Evolutionary conservation across 805 yeast genomes (phyloP), one percentile per base, ranked within the genome.

Genomic region (Starmerella vitae): DNA sequence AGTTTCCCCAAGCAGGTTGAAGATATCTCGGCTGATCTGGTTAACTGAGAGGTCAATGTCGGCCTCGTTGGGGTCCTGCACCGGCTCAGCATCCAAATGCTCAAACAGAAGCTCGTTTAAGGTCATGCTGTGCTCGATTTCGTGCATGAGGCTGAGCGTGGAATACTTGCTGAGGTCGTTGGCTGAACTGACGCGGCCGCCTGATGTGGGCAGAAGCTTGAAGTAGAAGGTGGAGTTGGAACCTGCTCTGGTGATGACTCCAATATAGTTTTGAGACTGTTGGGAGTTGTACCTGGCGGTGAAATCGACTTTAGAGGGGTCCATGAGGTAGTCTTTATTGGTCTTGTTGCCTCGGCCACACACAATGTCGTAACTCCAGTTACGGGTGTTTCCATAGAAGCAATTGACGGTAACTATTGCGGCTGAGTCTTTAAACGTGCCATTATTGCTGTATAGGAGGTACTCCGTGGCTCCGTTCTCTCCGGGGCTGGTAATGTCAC

Each of bases 11-110:
- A 34, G n/a, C 5, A 34, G 32, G 25, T 34, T 30, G 36, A 36
- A 36, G 20, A 36, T 21, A 4, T 28, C 34, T n/a, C 8, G 9
- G 15, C 12, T 22, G 15, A 36, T 17, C 15, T 18, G 19, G 4
- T 36, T 17, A 9, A 30, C 5, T 21, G 14, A 25, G 5, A 36
- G 19, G 14, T 36, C 28, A 14, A 36, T 13, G 17, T 36, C 39
- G 14, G 31, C 20, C 14, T 5, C 13, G 3, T 28, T 6, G 14
- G 30, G 30, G 6, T 7, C 7, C 10, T 27, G 17, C 30, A 27
- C 30, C 30, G 14, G 10, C 14, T 27, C 30, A 27, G 17, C 10
- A 10, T 17, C 30, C 17, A 27, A 27, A 27, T 22, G n/a, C 8
- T 3, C 8, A 5, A 4, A 5, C 17, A 36, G 10, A 5, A 36